Evolutionary conservation across 2,329 filamentous ascomycete genomes (phyloP).

Genomic region (Atkinsonella texensis): DNA sequence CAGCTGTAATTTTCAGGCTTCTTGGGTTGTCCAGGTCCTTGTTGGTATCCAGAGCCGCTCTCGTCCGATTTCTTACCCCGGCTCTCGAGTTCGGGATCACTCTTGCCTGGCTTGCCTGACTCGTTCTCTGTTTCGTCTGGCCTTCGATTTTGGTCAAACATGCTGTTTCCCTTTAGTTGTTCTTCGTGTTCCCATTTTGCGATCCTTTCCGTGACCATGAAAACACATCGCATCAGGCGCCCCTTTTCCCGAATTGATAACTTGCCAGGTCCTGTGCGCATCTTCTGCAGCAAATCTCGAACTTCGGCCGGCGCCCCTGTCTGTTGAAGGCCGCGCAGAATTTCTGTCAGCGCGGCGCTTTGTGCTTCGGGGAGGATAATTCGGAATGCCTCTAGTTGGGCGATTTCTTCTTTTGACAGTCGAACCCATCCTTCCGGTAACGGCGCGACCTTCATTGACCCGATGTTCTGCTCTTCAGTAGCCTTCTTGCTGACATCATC

Average conservation of each 20-base stretch:
- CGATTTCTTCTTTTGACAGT: constrained; percentile 31
- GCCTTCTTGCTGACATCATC: constrained; percentile 12
- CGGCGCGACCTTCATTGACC: constrained; percentile 17
- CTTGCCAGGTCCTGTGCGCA: constrained; percentile 45
- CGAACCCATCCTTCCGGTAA: constrained; percentile 36
- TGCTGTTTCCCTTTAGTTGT: constrained; percentile 10
- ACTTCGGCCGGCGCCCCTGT: constrained; percentile 61
- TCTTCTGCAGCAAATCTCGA: constrained; percentile 41
- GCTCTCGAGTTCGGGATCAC: constrained; percentile 10
- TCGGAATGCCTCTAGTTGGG: constrained; percentile 47
- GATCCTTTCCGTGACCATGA: constrained; percentile 24
- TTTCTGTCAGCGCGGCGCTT: constrained; percentile 43
- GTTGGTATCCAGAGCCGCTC: constrained; percentile 15
- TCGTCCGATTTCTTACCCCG: constrained; percentile 10
- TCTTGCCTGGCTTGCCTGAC: constrained; percentile 9
- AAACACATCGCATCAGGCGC: constrained; percentile 23
- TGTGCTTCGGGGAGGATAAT: constrained; percentile 52
- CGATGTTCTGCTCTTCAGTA: constrained; percentile 10
- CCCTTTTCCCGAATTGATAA: constrained; percentile 26
- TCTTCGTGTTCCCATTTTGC: constrained; percentile 17
- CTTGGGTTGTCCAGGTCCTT: constrained; percentile 22
- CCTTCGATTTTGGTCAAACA: constrained; percentile 14
- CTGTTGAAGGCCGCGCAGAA: constrained; percentile 50
- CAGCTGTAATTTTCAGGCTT: constrained; percentile 23
- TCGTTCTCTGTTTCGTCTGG: constrained; percentile 12